These are phyloP conservation scores for Oryza glaberrima DNA, from an alignment of 176 grass and related monocot species.

Conservation along the genomic window DNA sequence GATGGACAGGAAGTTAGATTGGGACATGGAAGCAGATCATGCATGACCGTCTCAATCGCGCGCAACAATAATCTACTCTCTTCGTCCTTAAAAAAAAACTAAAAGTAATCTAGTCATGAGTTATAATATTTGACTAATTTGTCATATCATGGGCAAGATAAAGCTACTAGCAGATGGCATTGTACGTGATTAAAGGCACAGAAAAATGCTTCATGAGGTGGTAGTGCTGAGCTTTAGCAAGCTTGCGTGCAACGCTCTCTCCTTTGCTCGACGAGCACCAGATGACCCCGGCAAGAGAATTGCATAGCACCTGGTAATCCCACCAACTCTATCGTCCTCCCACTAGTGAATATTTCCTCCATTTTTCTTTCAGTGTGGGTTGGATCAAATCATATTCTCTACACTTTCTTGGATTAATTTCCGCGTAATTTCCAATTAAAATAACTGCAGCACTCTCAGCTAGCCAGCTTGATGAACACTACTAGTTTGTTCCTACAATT, in stretches of 20 bases:
- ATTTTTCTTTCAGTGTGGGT: background rate
- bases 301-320: background rate
- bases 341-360: background rate
- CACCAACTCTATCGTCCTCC: background rate
- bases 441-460: background rate
- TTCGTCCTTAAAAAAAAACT: too few relatives aligned
- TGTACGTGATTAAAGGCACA: background rate
- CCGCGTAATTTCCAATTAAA: background rate
- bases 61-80: background rate
- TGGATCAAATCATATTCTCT: background rate
- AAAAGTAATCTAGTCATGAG: too few relatives aligned
- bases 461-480: background rate
- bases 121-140: constrained; percentile 1
- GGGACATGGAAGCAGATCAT: background rate
- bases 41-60: constrained; percentile 20
- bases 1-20: constrained; percentile 21
- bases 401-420: background rate
- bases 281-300: background rate
- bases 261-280: background rate
- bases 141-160: constrained; percentile 27
- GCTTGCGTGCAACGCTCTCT: constrained; percentile 12
- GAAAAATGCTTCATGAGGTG: constrained; percentile 7
- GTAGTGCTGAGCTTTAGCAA: background rate
- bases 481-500: background rate
- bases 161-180: background rate